Evolutionary conservation across 179 eudicot species (phyloP), one percentile per base, ranked within the genome.

Genomic region (Vitellaria paradoxa): DNA sequence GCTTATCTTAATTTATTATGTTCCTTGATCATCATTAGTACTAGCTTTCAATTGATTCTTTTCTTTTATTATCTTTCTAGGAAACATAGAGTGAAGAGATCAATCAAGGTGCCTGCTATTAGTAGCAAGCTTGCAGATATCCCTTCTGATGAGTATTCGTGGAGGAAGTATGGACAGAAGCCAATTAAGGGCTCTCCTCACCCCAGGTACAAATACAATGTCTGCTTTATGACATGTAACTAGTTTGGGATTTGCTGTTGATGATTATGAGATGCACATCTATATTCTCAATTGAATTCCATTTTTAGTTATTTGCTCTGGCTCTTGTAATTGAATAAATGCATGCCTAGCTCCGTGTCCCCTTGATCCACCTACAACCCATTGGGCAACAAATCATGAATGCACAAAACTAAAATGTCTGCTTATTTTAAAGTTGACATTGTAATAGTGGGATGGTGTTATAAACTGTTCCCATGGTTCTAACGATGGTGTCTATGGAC

Each of bases 61-160:
- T 13, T 26, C 69, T 60, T 65, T 53, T 49, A 10, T 47, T 52
- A 56, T 74, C 57, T 73, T 18, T 14, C n/a, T 82, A 96, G 99
- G 90, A 96, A 96, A 77, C 92, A 93, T 70, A 87, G 97, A 79
- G 91, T 93, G 76, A 96, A 89, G 85, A 92, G 98, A 79, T 84
- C 96, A 50, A 92, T 96, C 84, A 96, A 88, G 83, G 99, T 96
- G 71, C 98, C 99, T 75, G 98, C 99, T 45, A 85, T 93, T 52
- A 96, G 99, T 82, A 92, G 88, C 87, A 96, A 96, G 88, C 87
- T 93, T 65, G 97, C 99, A 11, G 99, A 96, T 86, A 96, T 96
- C 37, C 83, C 99, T 26, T 85, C 98, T 3, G 99, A 96, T 62
- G 98, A 94, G 80, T 92, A 87, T 72, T 92, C 98, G 1, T 93